These are phyloP conservation scores for Metschnikowia cubensis DNA, from an alignment of 805 yeast species.

Conservation along the genomic window DNA sequence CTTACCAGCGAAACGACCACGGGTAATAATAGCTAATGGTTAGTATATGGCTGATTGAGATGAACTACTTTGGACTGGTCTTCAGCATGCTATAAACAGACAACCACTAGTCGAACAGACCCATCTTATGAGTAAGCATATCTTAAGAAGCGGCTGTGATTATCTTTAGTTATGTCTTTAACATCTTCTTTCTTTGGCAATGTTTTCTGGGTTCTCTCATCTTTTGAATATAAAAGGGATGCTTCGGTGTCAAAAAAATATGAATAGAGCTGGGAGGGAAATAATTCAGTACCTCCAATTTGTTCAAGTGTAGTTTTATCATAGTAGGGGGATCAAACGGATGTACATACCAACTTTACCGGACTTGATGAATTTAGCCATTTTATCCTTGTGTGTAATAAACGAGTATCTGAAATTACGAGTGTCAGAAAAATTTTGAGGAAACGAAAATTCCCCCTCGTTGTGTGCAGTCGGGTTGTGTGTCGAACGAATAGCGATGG, in stretches of 20 bases:
- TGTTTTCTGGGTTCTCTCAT: neutral
- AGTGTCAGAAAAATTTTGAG: constrained; percentile 18
- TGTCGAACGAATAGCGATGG: constrained; percentile 10
- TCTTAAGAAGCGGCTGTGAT: too few relatives aligned
- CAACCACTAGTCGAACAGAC: too few relatives aligned
- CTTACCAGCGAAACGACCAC: constrained; percentile 99
- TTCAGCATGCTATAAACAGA: neutral
- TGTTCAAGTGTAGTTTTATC: neutral
- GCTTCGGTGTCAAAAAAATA: neutral
- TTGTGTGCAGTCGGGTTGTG: constrained; percentile 16
- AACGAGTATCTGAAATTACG: constrained; percentile 11
- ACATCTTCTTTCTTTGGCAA: too few relatives aligned
- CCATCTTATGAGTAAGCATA: too few relatives aligned
- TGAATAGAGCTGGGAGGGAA: neutral
- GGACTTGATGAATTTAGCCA: constrained; percentile 99
- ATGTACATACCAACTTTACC: constrained; percentile 95
- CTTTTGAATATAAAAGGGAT: too few relatives aligned
- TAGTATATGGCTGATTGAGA: constrained; percentile 10
- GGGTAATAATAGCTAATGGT: constrained; percentile 86
- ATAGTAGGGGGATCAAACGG: neutral
- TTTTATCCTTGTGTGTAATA: constrained; percentile 40
- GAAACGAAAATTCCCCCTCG: constrained; percentile 20
- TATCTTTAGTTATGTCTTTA: too few relatives aligned
- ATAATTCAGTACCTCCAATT: neutral
- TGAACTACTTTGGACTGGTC: neutral